Evolutionary conservation across 345 rosid genomes (phyloP).

Genomic region (Citrus inodora): DNA sequence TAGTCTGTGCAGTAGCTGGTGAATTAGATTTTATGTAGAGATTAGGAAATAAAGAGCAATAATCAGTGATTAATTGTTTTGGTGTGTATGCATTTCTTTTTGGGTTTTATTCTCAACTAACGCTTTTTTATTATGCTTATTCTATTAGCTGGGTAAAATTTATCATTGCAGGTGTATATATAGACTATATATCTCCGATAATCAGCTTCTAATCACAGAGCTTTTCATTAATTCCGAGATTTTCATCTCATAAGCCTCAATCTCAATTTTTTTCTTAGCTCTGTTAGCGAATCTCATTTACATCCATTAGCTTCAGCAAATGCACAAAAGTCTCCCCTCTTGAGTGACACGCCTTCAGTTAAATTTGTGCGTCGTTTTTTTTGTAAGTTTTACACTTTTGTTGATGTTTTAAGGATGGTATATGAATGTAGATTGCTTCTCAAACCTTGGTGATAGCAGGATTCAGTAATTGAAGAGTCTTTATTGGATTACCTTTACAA

Average conservation of each 20-base stretch:
- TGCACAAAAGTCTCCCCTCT: neutral
- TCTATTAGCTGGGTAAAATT: neutral
- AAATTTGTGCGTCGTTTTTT: no score
- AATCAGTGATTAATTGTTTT: constrained; percentile 1
- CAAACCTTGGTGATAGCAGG: no score
- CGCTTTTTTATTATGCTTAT: neutral
- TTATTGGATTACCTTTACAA: no score
- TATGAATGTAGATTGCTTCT: no score
- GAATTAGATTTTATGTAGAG: constrained; percentile 6
- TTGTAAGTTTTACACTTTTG: no score
- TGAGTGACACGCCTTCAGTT: neutral
- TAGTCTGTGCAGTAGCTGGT: constrained; percentile 12
- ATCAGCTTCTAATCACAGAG: neutral
- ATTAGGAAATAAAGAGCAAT: neutral
- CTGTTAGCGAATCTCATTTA: neutral
- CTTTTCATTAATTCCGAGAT: neutral
- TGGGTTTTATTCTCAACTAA: neutral
- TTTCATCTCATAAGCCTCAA: neutral
- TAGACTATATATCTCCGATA: neutral
- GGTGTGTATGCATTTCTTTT: neutral
- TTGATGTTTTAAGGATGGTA: no score
- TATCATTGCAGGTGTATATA: neutral
- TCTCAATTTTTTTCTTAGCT: neutral
- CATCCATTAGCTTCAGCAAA: neutral
- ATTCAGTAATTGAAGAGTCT: no score